These are phyloP conservation scores for Oleoguttula mirabilis DNA, from an alignment of 495 filamentous ascomycete genomes.

Conservation along the genomic window DNA sequence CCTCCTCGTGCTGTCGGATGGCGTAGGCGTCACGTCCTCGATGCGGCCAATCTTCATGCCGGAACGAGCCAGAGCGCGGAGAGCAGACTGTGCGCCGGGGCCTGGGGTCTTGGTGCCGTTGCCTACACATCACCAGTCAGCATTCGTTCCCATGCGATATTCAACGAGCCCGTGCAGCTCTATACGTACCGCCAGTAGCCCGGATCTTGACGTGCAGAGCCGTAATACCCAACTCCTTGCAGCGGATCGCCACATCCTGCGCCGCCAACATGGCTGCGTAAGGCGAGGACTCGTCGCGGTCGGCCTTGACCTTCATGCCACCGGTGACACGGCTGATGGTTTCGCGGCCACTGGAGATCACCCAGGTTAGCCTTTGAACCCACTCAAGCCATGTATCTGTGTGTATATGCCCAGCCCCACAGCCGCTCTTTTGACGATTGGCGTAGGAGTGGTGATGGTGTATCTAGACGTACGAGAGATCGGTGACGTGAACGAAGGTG, in stretches of 20 bases:
- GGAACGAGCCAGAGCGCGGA: constrained; percentile 93
- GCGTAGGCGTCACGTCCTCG: constrained; percentile 97
- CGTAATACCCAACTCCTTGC: constrained; percentile 99
- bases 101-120: constrained; percentile 99
- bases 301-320: constrained; percentile 99
- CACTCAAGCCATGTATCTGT: constrained; percentile 2
- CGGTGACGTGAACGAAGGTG: constrained; percentile 98
- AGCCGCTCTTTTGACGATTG: neutral
- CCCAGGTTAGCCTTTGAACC: constrained; percentile 48
- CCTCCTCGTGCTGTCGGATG: constrained; percentile 94
- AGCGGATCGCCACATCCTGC: constrained; percentile 72
- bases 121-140: constrained; percentile 37
- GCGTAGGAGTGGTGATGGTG: neutral
- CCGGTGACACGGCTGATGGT: constrained; percentile 98
- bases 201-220: constrained; percentile 99
- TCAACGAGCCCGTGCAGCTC: neutral
- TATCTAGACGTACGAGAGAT: constrained; percentile 70
- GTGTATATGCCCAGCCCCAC: neutral
- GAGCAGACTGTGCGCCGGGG: constrained; percentile 95
- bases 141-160: neutral
- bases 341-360: constrained; percentile 88
- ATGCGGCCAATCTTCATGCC: constrained; percentile 99
- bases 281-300: constrained; percentile 98
- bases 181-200: constrained; percentile 76
- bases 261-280: constrained; percentile 99